These are phyloP conservation scores for Agrostemma githago DNA, from an alignment of 148 eudicot species.

Conservation along the genomic window DNA sequence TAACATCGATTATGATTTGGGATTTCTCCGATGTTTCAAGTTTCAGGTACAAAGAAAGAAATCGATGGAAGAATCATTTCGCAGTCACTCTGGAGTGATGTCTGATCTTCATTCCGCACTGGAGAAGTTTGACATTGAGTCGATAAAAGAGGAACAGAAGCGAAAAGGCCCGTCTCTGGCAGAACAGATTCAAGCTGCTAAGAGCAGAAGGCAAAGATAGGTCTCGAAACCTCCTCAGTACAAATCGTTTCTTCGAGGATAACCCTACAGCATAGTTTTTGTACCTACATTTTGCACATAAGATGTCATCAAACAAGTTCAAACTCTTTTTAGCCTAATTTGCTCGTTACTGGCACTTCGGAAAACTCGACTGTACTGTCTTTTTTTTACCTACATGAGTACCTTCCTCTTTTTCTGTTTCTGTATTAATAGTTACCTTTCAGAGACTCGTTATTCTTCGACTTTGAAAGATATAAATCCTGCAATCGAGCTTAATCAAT, in stretches of 20 bases:
- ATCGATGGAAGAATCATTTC: slow-evolving; percentile 30
- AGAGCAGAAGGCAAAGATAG: slow-evolving; percentile 38
- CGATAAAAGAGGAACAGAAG: slow-evolving; percentile 36
- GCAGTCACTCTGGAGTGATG: slow-evolving; percentile 29
- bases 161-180: slow-evolving; percentile 59
- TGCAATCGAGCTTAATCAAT: too few relatives aligned
- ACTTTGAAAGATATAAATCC: too few relatives aligned
- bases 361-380: not conserved
- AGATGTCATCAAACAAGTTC: not conserved
- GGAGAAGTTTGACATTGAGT: slow-evolving; percentile 59
- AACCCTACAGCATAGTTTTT: not conserved
- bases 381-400: not conserved
- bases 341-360: not conserved
- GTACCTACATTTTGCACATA: slow-evolving; percentile 5
- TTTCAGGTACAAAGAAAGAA: slow-evolving; percentile 54
- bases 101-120: slow-evolving; percentile 38
- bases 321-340: not conserved
- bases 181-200: slow-evolving; percentile 81
- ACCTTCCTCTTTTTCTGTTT: not conserved
- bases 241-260: not conserved
- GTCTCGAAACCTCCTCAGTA: not conserved
- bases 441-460: not conserved
- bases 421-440: not conserved
- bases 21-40: slow-evolving; percentile 32
- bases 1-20: not conserved